These are phyloP conservation scores for Phaeosphaeria sp. DNA, from an alignment of 2,329 filamentous ascomycete genomes.

Conservation along the genomic window DNA sequence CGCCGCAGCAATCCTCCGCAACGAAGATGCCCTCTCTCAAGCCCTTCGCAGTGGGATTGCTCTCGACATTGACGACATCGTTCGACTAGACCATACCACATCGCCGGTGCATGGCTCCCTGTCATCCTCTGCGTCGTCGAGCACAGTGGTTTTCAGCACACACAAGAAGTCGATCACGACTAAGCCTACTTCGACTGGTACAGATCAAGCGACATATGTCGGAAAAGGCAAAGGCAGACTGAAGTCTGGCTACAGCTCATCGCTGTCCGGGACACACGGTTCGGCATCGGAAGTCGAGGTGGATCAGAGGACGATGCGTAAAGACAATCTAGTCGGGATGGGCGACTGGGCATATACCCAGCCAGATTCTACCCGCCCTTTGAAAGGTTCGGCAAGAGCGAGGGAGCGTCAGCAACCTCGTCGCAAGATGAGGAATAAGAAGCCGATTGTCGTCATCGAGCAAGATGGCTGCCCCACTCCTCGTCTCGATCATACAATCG, in stretches of 20 bases:
- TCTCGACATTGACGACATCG: constrained; percentile 23
- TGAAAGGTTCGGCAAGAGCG: constrained; percentile 18
- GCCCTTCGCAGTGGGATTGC: constrained; percentile 15
- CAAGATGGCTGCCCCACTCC: constrained; percentile 8
- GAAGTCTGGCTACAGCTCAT: constrained; percentile 25
- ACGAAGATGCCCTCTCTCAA: constrained; percentile 24
- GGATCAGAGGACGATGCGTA: constrained; percentile 11
- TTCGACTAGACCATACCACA: constrained; percentile 15
- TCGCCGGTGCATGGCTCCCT: constrained; percentile 11
- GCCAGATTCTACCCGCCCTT: constrained; percentile 6
- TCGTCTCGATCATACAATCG: not conserved
- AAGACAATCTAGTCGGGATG: constrained; percentile 17
- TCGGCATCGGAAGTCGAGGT: constrained; percentile 32
- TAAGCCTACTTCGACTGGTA: constrained; percentile 38
- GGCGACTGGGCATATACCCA: constrained; percentile 27
- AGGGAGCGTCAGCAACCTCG: constrained; percentile 12
- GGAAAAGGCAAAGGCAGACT: constrained; percentile 23
- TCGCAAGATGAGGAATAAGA: constrained; percentile 23
- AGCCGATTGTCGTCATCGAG: constrained; percentile 24
- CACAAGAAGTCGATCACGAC: constrained; percentile 28
- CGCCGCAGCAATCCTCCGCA: constrained; percentile 17
- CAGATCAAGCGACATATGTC: constrained; percentile 17
- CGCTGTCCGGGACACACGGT: constrained; percentile 33
- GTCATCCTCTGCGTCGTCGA: constrained; percentile 16
- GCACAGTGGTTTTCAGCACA: constrained; percentile 21